Percentiles rank a stretch among this genome's conserved stretches.
These are phyloP conservation scores for Plasmodium gallinaceum DNA, from an alignment of 169 alveolate species.

Conservation along the genomic window DNA sequence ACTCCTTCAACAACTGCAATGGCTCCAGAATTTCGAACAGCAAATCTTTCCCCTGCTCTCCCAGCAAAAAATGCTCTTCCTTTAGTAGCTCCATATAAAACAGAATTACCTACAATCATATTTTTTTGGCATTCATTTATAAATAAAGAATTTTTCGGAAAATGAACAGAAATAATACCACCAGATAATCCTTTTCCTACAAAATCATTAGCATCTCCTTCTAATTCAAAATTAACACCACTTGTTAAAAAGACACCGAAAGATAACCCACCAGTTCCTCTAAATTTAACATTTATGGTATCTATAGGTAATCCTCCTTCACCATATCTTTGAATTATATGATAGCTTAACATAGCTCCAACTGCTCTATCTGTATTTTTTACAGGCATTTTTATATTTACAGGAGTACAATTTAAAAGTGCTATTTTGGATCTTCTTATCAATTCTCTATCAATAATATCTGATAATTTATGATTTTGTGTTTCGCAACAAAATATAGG, in stretches of 20 bases:
- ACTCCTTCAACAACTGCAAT: conserved; percentile 89
- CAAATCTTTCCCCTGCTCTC: conserved; percentile 88
- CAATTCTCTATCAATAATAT: conserved; percentile 76
- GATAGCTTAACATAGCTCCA: conserved; percentile 84
- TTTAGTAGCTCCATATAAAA: conserved; percentile 87
- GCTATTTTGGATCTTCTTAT: conserved; percentile 71
- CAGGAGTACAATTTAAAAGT: conserved; percentile 64
- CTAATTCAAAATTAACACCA: conserved; percentile 83
- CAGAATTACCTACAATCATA: conserved; percentile 87
- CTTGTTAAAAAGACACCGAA: conserved; percentile 84
- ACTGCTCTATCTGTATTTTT: conserved; percentile 85
- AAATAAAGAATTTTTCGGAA: conserved; percentile 74
- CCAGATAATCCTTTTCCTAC: conserved; percentile 88
- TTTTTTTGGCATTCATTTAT: conserved; percentile 78
- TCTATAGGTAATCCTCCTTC: conserved; percentile 75
- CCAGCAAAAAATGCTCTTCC: conserved; percentile 88
- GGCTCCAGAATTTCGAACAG: conserved; percentile 88
- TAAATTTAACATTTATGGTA: conserved; percentile 78
- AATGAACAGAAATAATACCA: conserved; percentile 82
- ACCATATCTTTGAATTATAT: conserved; percentile 77
- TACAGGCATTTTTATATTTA: conserved; percentile 76
- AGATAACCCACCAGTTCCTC: conserved; percentile 84
- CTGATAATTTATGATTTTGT: conserved; percentile 76
- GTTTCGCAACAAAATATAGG: conserved; percentile 76
- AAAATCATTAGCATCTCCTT: conserved; percentile 88